Conservation (phyloP, 2,329 filamentous ascomycete species). For the Ophiognomonia clavigignenti-juglandacearum region DNA sequence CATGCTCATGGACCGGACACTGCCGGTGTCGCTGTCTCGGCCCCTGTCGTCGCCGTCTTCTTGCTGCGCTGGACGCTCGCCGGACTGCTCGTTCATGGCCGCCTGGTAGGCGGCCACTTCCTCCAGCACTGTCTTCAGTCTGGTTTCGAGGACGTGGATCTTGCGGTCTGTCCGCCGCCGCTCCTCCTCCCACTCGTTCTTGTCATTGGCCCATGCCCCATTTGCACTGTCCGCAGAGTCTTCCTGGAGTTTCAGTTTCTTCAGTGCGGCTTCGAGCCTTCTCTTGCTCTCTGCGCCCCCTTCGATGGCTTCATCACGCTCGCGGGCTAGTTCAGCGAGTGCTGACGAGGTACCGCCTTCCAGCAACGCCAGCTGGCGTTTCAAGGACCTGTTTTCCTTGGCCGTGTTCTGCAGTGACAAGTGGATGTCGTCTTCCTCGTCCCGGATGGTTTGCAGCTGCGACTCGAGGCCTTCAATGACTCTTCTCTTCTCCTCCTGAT, state of each 20-base stretch:
- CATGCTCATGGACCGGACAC: constrained; percentile 69
- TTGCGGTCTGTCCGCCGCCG: constrained; percentile 77
- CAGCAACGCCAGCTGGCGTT: constrained; percentile 78
- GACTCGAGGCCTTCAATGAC: constrained; percentile 82
- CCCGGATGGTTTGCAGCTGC: constrained; percentile 63
- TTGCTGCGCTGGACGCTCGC: constrained; percentile 20
- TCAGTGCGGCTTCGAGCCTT: constrained; percentile 73
- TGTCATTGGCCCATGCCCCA: constrained; percentile 78
- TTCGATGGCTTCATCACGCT: constrained; percentile 80
- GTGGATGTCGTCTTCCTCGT: constrained; percentile 70
- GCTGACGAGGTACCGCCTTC: constrained; percentile 87
- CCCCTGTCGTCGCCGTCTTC: constrained; percentile 54
- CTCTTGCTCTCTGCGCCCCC: constrained; percentile 66
- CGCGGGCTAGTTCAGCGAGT: constrained; percentile 74
- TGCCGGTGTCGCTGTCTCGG: constrained; percentile 66
- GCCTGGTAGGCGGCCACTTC: constrained; percentile 73
- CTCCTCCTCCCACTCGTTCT: constrained; percentile 78
- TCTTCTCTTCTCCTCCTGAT: constrained; percentile 84
- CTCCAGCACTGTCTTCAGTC: constrained; percentile 77
- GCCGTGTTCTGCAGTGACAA: constrained; percentile 55
- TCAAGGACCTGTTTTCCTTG: constrained; percentile 75
- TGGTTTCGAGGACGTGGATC: constrained; percentile 82
- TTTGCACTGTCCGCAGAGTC: constrained; percentile 78
- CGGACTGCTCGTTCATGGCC: constrained; percentile 32
- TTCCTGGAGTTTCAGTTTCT: constrained; percentile 72